Base-by-base conservation (phyloP, 2,329 filamentous ascomycete species). In the Trichoderma endophyticum region DNA sequence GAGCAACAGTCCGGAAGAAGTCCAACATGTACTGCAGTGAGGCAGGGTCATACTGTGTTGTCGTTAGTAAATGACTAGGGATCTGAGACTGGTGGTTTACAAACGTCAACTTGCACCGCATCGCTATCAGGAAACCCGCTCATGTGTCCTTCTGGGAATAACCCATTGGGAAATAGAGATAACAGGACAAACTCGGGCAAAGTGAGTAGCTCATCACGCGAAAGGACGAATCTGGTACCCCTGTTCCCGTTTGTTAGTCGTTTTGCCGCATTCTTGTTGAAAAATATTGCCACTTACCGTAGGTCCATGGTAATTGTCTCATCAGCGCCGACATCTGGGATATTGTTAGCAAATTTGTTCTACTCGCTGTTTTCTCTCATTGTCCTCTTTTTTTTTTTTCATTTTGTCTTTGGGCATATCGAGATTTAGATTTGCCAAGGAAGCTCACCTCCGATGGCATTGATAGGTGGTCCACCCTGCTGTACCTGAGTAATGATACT, bases 401-500 rank as follows among this genome's bases (percentile, higher is more conserved):
- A 18, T 39, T 18, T 39, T 15, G 14, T n/a, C n/a, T 12, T 18
- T 15, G 8, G 21, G 32, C 2, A 26, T 26, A 48, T 57, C 15
- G 30, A 57, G 24, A 32, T 6, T 6, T 2, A 7, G 68, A 9
- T 18, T 34, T 26, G 4, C n/a, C 7, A 18, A 61, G 14, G 12
- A 12, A 48, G 18, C 87, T 79, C 84, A 94, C 93, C 93, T 89
- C 93, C 94, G 73, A 98, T 87, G 70, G 93, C 92, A 82, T 96
- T 97, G 77, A 98, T 90, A 48, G 95, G 93, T 78, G 94, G 93
- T 65, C 92, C 95, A 76, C 92, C 92, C 84, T 99, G 96, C 81
- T 97, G 95, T 78, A 99, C 96, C 86, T 99, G 96, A 83, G 96
- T 99, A 85, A 99, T 97, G 81, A 99, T 97, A 89, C 96, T 98